A percentile compares a stretch with the other conserved stretches of the same genome.
Evolutionary conservation across 2,329 filamentous ascomycete genomes (phyloP).

Genomic region (Xylaria multiplex): DNA sequence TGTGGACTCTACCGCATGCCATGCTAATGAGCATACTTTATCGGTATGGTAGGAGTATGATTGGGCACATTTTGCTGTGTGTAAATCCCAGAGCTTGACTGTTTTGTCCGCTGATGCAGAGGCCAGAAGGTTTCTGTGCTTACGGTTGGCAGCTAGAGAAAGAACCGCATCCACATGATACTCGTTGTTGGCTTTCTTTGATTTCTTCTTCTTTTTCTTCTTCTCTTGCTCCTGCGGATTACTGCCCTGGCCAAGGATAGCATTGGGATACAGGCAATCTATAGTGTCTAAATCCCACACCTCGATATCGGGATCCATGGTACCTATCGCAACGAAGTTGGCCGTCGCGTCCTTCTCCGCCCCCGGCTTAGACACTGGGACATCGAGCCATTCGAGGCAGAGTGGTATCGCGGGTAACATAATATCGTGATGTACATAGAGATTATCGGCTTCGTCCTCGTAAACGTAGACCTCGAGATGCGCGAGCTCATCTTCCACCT

Average conservation of each 20-base stretch:
- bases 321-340: conserved; percentile 95
- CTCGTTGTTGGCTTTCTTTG: conserved; percentile 85
- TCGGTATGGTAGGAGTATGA: conserved; percentile 96
- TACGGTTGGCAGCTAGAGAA: conserved; percentile 88
- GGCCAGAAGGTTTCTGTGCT: conserved; percentile 92
- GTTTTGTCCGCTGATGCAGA: conserved; percentile 97
- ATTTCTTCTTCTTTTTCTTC: conserved; percentile 86
- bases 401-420: conserved; percentile 98
- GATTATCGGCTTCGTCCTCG: conserved; percentile 92
- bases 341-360: conserved; percentile 73
- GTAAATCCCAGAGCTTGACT: conserved; percentile 96
- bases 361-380: conserved; percentile 80
- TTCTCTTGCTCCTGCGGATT: conserved; percentile 60
- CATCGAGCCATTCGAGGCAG: conserved; percentile 93
- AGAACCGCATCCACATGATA: conserved; percentile 96
- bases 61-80: conserved; percentile 91
- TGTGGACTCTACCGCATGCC: conserved; percentile 89
- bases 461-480: conserved; percentile 98
- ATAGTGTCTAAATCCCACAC: conserved; percentile 97
- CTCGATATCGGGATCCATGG: conserved; percentile 98
- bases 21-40: conserved; percentile 96
- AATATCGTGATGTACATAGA: conserved; percentile 99
- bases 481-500: conserved; percentile 96
- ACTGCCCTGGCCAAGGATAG: conserved; percentile 84
- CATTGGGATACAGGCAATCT: conserved; percentile 98